A percentile compares a stretch with the other conserved stretches of the same genome.
Conservation (phyloP, 2,329 filamentous ascomycete species). For the Microsporum ferrugineum region DNA sequence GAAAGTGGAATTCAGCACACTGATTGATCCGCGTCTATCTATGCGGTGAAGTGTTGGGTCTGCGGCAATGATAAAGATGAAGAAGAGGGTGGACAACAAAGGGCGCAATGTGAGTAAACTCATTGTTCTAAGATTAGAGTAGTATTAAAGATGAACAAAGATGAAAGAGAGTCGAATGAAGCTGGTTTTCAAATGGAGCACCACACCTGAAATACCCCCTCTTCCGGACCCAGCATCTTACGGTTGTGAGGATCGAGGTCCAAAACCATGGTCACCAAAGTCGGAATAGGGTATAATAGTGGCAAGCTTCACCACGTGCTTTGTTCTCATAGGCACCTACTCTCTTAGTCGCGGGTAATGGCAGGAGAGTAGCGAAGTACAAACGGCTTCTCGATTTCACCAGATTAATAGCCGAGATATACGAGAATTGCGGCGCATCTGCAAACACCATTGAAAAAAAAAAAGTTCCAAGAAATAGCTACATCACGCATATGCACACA, state of each 20-base stretch:
- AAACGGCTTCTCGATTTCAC: background rate
- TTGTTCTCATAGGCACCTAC: background rate
- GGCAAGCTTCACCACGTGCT: background rate
- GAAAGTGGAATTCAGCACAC: constrained; percentile 5
- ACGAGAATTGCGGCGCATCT: background rate
- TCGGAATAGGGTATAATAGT: background rate
- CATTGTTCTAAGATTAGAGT: background rate
- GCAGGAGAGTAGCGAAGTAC: background rate
- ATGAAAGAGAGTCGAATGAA: background rate
- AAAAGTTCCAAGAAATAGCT: background rate
- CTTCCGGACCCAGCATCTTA: background rate
- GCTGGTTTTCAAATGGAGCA: background rate
- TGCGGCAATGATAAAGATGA: background rate
- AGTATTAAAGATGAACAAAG: background rate
- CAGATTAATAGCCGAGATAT: background rate
- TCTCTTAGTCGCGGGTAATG: background rate
- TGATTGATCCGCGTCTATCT: background rate
- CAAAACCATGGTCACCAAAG: background rate
- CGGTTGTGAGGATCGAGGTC: background rate
- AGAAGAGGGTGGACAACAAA: background rate
- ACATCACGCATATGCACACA: background rate
- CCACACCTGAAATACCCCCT: background rate
- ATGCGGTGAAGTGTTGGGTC: background rate
- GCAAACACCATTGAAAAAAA: background rate
- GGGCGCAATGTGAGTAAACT: background rate